phyloP scores from a whole-genome alignment of 257 asterid genomes.

The Capsicum pubescens region DNA sequence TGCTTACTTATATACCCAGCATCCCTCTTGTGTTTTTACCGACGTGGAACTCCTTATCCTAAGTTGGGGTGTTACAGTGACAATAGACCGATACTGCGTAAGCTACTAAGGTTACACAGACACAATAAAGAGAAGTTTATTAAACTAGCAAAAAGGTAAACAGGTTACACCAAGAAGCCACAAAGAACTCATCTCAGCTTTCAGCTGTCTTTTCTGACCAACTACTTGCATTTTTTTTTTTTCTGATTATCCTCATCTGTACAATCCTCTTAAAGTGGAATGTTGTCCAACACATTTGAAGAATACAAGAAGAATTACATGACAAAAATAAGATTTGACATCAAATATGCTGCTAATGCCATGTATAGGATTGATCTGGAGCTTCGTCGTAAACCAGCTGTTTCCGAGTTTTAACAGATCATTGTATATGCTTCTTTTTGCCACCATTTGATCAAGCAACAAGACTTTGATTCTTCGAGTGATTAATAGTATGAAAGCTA shows the following conservation, averaged over 20 bases:
- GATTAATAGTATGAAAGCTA: not conserved
- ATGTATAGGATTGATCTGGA: constrained; percentile 11
- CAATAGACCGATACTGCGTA: not conserved
- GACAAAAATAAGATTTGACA: constrained; percentile 34
- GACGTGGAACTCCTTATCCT: too few relatives aligned
- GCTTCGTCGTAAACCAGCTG: not conserved
- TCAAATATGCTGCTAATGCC: constrained; percentile 4
- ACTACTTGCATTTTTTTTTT: constrained; percentile 38
- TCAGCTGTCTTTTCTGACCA: constrained; percentile 39
- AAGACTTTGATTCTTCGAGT: not conserved
- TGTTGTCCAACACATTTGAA: constrained; percentile 33
- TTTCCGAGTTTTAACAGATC: not conserved
- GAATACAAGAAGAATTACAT: constrained; percentile 25
- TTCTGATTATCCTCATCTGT: constrained; percentile 53
- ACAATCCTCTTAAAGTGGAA: constrained; percentile 56
- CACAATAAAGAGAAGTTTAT: constrained; percentile 20
- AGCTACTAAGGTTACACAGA: not conserved
- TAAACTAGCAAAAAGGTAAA: constrained; percentile 12
- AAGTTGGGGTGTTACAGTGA: too few relatives aligned
- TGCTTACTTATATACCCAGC: too few relatives aligned
- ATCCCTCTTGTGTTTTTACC: too few relatives aligned
- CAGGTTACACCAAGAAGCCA: constrained; percentile 32
- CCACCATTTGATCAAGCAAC: constrained; percentile 27
- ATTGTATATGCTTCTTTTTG: not conserved
- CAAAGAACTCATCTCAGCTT: constrained; percentile 50